These are phyloP conservation scores for Citrus sinensis DNA, from an alignment of 345 rosid genomes.

Conservation along the genomic window DNA sequence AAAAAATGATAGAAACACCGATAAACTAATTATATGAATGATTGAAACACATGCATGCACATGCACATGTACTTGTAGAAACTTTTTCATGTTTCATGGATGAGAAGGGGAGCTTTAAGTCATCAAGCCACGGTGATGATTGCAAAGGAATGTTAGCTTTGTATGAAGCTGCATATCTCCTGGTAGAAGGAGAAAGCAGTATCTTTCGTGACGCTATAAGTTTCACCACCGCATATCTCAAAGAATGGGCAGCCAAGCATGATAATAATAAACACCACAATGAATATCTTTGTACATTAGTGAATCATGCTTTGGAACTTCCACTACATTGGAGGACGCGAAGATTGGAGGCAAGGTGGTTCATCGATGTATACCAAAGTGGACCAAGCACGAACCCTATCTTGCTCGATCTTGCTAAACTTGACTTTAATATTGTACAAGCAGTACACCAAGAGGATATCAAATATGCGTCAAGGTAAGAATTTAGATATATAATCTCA, in stretches of 20 bases:
- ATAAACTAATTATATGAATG: background rate
- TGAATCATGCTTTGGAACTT: background rate
- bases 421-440: background rate
- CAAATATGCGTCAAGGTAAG: background rate
- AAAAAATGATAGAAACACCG: background rate
- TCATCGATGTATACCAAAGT: conserved; percentile 5
- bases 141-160: conserved; percentile 2
- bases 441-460: background rate
- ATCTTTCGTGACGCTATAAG: background rate
- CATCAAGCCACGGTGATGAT: background rate
- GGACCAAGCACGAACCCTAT: background rate
- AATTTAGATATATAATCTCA: too few species aligned
- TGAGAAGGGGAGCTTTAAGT: background rate
- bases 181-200: conserved; percentile 9
- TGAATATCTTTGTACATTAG: background rate
- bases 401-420: background rate
- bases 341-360: conserved; percentile 49
- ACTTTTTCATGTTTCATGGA: background rate
- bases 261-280: background rate
- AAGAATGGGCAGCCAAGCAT: background rate
- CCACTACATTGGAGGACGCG: too few species aligned
- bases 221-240: background rate
- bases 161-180: conserved; percentile 23
- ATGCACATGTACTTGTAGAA: background rate
- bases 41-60: background rate